Base-by-base conservation (phyloP, 306 rosid species). In the Quercus robur region DNA sequence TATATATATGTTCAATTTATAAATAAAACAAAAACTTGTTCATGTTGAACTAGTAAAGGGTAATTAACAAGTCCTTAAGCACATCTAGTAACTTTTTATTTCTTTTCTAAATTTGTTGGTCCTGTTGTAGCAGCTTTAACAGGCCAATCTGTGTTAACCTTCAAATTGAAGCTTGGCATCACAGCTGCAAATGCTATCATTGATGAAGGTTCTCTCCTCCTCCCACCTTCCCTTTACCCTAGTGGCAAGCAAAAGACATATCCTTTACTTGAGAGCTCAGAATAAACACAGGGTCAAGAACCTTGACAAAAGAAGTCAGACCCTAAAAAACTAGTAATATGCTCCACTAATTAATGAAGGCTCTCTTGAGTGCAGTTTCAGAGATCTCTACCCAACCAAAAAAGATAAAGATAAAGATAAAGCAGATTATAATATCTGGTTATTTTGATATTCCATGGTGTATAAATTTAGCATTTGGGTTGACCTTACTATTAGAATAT, bases 201-300 rank as follows among this genome's bases (percentile, higher is more conserved):
- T 77, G 84, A 62, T 44, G 79, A 82, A 54, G 83, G 81, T 84
- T 84, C 89, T 80, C 76, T 80, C 76, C 84, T 77, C 87, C 82
- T 75, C 78, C 85, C 77, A 76, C 83, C 84, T 73, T 56, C 77
- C 84, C 85, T 86, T 84, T 87, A 79, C 92, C 75, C 75, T 20
- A 85, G 89, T 85, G 88, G 84, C 89, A 88, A 88, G 90, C 88
- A 88, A 83, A 86, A 81, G 85, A 82, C 75, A 80, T 81, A 86
- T 88, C 80, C 92, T 81, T 87, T 86, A 77, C 90, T 83, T 83
- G 84, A 76, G 89, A 85, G 72, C 62, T 66, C 78, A 68, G 82
- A 77, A 72, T 52, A 80, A 84, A 73, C 70, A 35, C 83, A 75
- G 82, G 78, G 79, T 87, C 90, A 89, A 84, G 89, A 81, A 81